phyloP scores from a whole-genome alignment of 495 filamentous ascomycete species.

The Lichenothelia convexa region DNA sequence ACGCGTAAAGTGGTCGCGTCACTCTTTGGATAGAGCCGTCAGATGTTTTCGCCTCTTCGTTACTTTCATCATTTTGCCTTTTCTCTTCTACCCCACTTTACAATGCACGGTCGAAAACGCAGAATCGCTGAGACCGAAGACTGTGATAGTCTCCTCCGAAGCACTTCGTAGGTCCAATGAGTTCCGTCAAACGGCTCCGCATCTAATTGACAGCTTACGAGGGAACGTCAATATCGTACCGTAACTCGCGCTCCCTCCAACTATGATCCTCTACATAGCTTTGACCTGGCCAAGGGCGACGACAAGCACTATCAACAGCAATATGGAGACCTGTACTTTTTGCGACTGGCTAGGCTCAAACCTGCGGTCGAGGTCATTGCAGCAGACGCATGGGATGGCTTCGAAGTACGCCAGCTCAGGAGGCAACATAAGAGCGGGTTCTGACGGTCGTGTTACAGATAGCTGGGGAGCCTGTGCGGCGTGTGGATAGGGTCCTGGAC shows the following conservation, averaged over 20 bases:
- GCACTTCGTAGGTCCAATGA: not conserved
- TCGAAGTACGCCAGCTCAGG: slow-evolving; percentile 28
- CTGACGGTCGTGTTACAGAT: slow-evolving; percentile 28
- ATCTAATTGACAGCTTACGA: not conserved
- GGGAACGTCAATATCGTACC: not conserved
- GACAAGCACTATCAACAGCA: slow-evolving; percentile 78
- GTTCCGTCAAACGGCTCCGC: not conserved
- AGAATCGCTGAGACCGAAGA: not conserved
- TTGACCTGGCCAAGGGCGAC: slow-evolving; percentile 45
- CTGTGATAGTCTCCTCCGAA: not conserved
- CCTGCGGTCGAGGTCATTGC: slow-evolving; percentile 62
- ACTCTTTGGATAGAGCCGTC: not conserved
- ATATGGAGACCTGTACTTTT: slow-evolving; percentile 92
- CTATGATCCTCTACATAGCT: slow-evolving; percentile 62
- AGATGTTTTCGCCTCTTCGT: not conserved
- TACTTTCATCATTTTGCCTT: not conserved
- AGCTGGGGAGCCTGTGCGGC: slow-evolving; percentile 52
- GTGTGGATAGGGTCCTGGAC: slow-evolving; percentile 75
- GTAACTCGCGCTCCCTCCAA: slow-evolving; percentile 25
- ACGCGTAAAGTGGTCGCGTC: too few relatives aligned
- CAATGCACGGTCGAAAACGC: not conserved
- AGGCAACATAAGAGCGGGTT: not conserved
- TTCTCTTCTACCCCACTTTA: not conserved
- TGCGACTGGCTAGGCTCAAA: slow-evolving; percentile 76
- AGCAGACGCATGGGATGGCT: slow-evolving; percentile 53